Evolutionary conservation across 306 rosid genomes (phyloP), one percentile per base, ranked within the genome.

Genomic region (Alnus glutinosa): DNA sequence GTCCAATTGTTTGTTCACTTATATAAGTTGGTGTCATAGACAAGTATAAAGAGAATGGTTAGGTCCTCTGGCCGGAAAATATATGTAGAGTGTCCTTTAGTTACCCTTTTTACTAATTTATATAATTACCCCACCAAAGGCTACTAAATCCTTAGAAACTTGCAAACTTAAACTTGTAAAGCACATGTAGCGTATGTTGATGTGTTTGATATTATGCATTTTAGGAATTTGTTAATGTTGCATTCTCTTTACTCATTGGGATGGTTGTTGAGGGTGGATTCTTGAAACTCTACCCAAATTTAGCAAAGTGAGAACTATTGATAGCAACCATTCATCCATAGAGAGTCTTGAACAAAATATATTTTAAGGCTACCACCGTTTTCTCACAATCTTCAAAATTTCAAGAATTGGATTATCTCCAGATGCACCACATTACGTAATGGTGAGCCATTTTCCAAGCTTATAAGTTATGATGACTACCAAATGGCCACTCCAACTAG

Each of bases 191-290:
- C 23, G 44, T 34, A 36, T 34, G 15, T 5, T 34, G 16, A 9
- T 63, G 70, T 63, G 70, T 63, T 63, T 63, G n/a, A 63, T 32
- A 19, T 36, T 63, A n/a, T 34, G 14, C 70, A 14, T 36, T 63
- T 63, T 63, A 63, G 70, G 46, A 63, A 57, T 57, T 7, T 57
- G 63, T 7, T 19, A 32, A 34, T 54, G 23, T 19, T 5, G 7
- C 34, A 8, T 63, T 34, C 46, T 63, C 13, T 34, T 32, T 32
- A 5, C 46, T 14, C n/a, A 54, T 54, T 54, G 58, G 51, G 8
- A 47, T 47, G 11, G 51, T 47, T 11, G 9, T 47, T 47, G 50
- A 9, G 50, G 50, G 8, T 47, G 19, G 58, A 18, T 54, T 54
- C 16, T n/a, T 18, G 1, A 16, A 54, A 34, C 37, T 34, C 37